These are phyloP conservation scores for Sarcocystis neurona DNA, from an alignment of 169 alveolate species.

Conservation along the genomic window DNA sequence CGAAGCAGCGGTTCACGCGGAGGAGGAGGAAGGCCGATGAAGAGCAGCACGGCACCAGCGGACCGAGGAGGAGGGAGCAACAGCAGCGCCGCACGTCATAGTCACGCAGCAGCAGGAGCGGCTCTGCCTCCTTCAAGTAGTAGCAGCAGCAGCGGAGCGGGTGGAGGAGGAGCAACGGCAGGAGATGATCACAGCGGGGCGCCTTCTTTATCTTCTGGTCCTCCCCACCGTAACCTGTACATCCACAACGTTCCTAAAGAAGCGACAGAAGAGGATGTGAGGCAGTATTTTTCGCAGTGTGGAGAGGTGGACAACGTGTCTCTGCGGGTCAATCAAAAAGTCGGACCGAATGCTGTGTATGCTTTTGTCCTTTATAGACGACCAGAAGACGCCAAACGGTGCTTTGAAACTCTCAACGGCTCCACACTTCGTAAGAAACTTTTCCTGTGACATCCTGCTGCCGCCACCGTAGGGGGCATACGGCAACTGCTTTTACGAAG, in stretches of 20 bases:
- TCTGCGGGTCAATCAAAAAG: slow-evolving; percentile 58
- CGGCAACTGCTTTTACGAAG: too few relatives aligned
- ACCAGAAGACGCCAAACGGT: slow-evolving; percentile 57
- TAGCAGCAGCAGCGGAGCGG: too few relatives aligned
- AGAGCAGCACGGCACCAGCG: too few relatives aligned
- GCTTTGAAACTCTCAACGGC: slow-evolving; percentile 64
- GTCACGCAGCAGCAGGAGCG: too few relatives aligned
- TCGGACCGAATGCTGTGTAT: slow-evolving; percentile 63
- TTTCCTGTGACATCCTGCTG: neutral
- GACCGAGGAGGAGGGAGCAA: too few relatives aligned
- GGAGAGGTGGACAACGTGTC: slow-evolving; percentile 63
- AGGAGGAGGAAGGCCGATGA: too few relatives aligned
- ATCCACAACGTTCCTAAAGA: slow-evolving; percentile 63
- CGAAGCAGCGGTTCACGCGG: too few relatives aligned
- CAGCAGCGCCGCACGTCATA: too few relatives aligned
- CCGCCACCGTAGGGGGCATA: neutral
- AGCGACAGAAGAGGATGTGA: slow-evolving; percentile 57
- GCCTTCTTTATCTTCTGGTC: neutral
- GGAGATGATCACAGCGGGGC: too few relatives aligned
- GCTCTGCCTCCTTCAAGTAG: too few relatives aligned
- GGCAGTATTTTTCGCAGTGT: slow-evolving; percentile 52
- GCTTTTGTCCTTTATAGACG: slow-evolving; percentile 61
- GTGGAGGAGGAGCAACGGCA: too few relatives aligned
- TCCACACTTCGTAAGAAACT: slow-evolving; percentile 41
- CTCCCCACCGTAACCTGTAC: slow-evolving; percentile 44